Percentiles rank a stretch among this genome's conserved stretches.
Evolutionary conservation across 2,329 filamentous ascomycete species (phyloP).

Genomic region (Ophiosphaerella herpotricha): DNA sequence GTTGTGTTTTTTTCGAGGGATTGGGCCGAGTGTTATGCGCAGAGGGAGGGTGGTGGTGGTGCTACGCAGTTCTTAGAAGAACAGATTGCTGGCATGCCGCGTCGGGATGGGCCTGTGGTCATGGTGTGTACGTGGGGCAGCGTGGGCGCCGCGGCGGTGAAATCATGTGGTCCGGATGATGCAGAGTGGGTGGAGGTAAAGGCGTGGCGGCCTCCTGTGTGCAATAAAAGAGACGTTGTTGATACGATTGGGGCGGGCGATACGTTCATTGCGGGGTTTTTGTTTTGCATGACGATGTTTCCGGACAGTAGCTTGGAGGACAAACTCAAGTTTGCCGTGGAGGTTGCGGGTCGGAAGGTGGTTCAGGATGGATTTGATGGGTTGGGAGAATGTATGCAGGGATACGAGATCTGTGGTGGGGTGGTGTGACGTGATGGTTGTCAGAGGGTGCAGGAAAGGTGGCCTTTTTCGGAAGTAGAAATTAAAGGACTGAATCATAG

Average conservation of each 20-base stretch:
- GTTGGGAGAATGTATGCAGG: constrained; percentile 9
- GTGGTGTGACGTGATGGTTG: too few relatives aligned
- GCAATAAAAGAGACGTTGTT: constrained; percentile 14
- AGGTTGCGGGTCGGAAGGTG: constrained; percentile 70
- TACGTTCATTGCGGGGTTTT: constrained; percentile 73
- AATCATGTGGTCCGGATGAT: constrained; percentile 16
- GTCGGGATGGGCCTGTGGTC: constrained; percentile 34
- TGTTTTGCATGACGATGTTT: constrained; percentile 64
- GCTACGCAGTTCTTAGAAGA: constrained; percentile 40
- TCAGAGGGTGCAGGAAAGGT: too few relatives aligned
- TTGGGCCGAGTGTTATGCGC: constrained; percentile 62
- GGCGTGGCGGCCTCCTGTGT: constrained; percentile 10
- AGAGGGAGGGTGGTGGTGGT: constrained; percentile 3
- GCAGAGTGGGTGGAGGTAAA: constrained; percentile 14
- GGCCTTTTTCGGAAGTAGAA: too few relatives aligned
- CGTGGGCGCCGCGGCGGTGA: constrained; percentile 56
- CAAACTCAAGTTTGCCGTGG: constrained; percentile 65
- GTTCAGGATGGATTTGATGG: constrained; percentile 65
- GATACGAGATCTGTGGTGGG: too few relatives aligned
- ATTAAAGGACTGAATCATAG: too few relatives aligned
- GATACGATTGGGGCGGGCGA: constrained; percentile 76
- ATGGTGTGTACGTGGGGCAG: constrained; percentile 66
- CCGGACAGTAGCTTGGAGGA: constrained; percentile 55
- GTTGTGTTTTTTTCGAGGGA: constrained; percentile 74
- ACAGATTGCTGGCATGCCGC: constrained; percentile 4